Conservation (phyloP, 2,329 filamentous ascomycete genomes). For the Colletotrichum camelliae region DNA sequence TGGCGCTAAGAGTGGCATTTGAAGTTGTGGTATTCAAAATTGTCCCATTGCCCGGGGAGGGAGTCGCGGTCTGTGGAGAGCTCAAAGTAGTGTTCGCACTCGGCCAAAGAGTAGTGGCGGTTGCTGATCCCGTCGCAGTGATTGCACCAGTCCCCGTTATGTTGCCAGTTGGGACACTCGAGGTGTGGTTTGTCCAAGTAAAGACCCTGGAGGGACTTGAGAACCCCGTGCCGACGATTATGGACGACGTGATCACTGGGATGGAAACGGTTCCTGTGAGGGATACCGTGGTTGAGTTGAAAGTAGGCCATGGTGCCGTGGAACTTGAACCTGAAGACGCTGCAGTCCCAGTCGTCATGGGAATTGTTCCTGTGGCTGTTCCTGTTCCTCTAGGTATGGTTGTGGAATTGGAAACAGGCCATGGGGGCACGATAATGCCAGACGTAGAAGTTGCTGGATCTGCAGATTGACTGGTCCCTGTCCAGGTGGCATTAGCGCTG, state of each 20-base stretch:
- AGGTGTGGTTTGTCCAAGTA: background rate
- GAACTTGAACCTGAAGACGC: background rate
- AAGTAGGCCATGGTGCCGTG: background rate
- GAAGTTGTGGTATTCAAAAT: background rate
- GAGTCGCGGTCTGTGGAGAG: background rate
- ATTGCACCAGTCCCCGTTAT: background rate
- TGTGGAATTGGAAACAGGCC: background rate
- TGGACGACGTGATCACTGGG: background rate
- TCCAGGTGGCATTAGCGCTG: background rate
- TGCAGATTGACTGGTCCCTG: background rate
- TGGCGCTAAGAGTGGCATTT: background rate
- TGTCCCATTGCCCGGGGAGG: background rate
- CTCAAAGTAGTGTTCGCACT: background rate
- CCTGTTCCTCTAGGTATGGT: background rate
- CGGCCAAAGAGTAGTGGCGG: background rate
- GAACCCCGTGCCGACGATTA: background rate
- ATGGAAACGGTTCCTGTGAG: conserved; percentile 3
- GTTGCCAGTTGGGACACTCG: background rate
- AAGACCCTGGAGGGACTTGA: background rate
- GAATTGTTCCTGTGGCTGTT: background rate
- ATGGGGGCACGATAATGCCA: background rate
- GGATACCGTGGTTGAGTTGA: background rate
- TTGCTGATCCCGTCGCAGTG: background rate
- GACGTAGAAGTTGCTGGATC: background rate
- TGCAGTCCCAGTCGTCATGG: background rate